These are phyloP conservation scores for Fusarium robinianum DNA, from an alignment of 2,329 filamentous ascomycete genomes.

Conservation along the genomic window DNA sequence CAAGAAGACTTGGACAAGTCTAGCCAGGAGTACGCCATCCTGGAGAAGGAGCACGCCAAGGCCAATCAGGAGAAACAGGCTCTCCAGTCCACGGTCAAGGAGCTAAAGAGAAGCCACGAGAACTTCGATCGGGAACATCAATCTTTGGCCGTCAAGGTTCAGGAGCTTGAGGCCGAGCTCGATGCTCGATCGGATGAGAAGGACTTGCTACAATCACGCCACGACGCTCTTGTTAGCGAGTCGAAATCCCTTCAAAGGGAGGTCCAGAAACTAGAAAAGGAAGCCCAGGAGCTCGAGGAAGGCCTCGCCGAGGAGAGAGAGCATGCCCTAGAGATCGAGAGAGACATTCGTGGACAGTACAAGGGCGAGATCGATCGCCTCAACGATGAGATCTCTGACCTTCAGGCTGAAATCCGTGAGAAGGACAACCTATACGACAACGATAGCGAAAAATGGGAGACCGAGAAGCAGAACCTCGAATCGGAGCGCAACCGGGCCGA, in stretches of 20 bases:
- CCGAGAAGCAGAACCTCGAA: conserved; percentile 64
- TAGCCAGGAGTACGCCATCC: conserved; percentile 52
- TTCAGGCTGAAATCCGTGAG: conserved; percentile 68
- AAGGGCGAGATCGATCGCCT: conserved; percentile 54
- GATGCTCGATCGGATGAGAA: conserved; percentile 66
- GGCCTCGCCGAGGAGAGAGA: conserved; percentile 59
- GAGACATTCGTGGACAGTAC: conserved; percentile 55
- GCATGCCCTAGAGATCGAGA: conserved; percentile 63
- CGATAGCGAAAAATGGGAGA: conserved; percentile 74
- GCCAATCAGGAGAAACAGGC: conserved; percentile 53
- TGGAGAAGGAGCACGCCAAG: conserved; percentile 56
- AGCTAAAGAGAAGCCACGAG: conserved; percentile 43
- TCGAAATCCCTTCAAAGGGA: conserved; percentile 70
- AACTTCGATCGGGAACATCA: conserved; percentile 38
- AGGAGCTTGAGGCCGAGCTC: conserved; percentile 63
- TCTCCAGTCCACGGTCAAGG: conserved; percentile 50
- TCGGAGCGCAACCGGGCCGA: conserved; percentile 69
- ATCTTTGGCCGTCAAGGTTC: conserved; percentile 54
- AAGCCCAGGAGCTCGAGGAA: conserved; percentile 53
- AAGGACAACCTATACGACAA: conserved; percentile 72
- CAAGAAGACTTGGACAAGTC: conserved; percentile 67
- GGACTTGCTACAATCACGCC: conserved; percentile 68
- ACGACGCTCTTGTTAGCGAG: conserved; percentile 69
- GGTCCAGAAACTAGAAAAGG: conserved; percentile 54
- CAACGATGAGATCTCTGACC: conserved; percentile 62